Evolutionary conservation across 2,329 filamentous ascomycete genomes (phyloP), one percentile per base, ranked within the genome.

Genomic region (Stagonosporopsis vannaccii): DNA sequence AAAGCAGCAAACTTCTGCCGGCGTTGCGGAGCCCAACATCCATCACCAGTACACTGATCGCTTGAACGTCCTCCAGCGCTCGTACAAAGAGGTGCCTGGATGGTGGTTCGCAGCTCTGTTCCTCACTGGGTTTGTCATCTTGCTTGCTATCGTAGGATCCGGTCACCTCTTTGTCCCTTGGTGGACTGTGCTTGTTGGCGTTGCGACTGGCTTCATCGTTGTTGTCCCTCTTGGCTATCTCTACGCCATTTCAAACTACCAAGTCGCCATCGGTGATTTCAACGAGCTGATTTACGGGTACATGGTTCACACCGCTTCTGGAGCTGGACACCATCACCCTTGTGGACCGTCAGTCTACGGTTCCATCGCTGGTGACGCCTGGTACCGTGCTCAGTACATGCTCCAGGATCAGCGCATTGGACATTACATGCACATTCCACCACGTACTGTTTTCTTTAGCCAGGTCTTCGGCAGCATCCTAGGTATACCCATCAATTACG

Each of bases 341-440:
- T 80, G 81, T 6, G 85, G 85, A 2, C 84, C 85, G 1, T 83
- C 82, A 0, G 77, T 82, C 0, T 87, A 87, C 62, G 82, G 85
- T 7, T 75, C 82, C 9, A 85, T 87, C 15, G 84, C 85, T 1
- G 85, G 85, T 12, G 84, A 87, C 49, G 84, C 85, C 2, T 87
- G 85, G 85, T 71, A 71, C 32, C 62, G 70, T 15, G 70, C 69
- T 6, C 70, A 73, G 37, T 70, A 71, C 43, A 85, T 86, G 77
- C 75, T 87, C 0, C 84, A 87, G 62, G 85, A 88, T 63, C 83
- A 84, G 66, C 85, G 87, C 65, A 85, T 87, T n/a, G 85, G 84
- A 0, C 84, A 87, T 61, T 87, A 87, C 61, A 85, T 86, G 81
- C 84, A 87, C 49, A 78, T 87, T 0, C 83, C 85, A 0, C 85